These are phyloP conservation scores for Ceratocystis albifundus DNA, from an alignment of 2,329 filamentous ascomycete species.

Conservation along the genomic window DNA sequence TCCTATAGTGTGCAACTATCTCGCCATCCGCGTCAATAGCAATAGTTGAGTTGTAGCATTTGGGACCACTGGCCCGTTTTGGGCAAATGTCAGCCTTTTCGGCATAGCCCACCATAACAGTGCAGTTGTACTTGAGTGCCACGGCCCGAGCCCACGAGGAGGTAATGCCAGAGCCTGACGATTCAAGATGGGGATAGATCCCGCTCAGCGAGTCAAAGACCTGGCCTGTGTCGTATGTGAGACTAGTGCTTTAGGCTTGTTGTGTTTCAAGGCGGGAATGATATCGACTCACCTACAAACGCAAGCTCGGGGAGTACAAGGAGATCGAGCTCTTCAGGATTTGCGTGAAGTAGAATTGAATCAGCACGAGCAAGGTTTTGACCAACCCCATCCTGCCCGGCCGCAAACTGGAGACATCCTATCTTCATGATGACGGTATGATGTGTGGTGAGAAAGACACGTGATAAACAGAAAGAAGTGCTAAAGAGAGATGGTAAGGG, in stretches of 20 bases:
- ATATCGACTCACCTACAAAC: slow-evolving; percentile 32
- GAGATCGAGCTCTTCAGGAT: slow-evolving; percentile 42
- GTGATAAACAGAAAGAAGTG: not conserved
- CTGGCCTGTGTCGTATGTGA: slow-evolving; percentile 40
- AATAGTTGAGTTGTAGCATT: slow-evolving; percentile 38
- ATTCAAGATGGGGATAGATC: slow-evolving; percentile 53
- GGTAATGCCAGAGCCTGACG: slow-evolving; percentile 46
- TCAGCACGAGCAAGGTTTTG: slow-evolving; percentile 61
- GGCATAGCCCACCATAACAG: slow-evolving; percentile 56
- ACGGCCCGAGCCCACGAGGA: slow-evolving; percentile 53
- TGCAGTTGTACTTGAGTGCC: slow-evolving; percentile 48
- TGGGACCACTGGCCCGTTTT: slow-evolving; percentile 23
- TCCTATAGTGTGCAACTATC: slow-evolving; percentile 42
- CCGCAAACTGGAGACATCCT: slow-evolving; percentile 59
- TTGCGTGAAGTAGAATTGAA: slow-evolving; percentile 41
- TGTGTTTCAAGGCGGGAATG: slow-evolving; percentile 37
- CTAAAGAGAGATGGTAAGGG: not conserved
- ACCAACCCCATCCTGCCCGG: slow-evolving; percentile 55
- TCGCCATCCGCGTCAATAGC: slow-evolving; percentile 42
- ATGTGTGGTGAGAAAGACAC: not conserved
- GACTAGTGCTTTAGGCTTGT: slow-evolving; percentile 41
- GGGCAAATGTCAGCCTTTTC: slow-evolving; percentile 36
- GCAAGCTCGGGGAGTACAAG: slow-evolving; percentile 58
- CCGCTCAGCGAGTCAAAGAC: slow-evolving; percentile 53
- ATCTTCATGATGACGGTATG: slow-evolving; percentile 43